Evolutionary conservation across 164 flowering plant genomes (phyloP).

Genomic region (Chimonanthus salicifolius): DNA sequence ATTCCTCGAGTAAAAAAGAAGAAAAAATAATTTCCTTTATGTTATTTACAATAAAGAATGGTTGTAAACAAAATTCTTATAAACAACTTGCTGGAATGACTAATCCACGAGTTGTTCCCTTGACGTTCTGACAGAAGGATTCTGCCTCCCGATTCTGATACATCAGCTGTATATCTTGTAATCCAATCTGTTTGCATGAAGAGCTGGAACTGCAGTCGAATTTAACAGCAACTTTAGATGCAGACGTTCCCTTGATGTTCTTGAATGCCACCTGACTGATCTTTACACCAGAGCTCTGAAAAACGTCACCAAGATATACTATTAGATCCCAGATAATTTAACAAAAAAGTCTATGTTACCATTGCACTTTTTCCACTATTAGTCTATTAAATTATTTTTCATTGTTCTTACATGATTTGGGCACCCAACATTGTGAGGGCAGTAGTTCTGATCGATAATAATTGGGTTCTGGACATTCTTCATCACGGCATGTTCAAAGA

Average conservation of each 20-base stretch:
- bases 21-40: background rate
- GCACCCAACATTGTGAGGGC: conserved; percentile 45
- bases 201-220: conserved; percentile 18
- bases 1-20: background rate
- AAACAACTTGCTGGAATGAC: conserved; percentile 19
- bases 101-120: conserved; percentile 10
- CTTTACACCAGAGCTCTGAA: conserved; percentile 21
- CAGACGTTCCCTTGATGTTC: conserved; percentile 22
- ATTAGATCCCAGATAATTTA: background rate
- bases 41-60: background rate
- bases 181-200: conserved; percentile 17
- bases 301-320: background rate
- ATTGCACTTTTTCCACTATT: background rate
- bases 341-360: background rate
- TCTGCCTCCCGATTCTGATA: conserved; percentile 12
- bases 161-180: conserved; percentile 18
- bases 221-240: conserved; percentile 19
- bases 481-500: conserved; percentile 47
- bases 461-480: conserved; percentile 55
- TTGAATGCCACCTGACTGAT: conserved; percentile 16
- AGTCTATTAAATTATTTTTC: background rate
- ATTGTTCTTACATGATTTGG: conserved; percentile 40
- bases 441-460: conserved; percentile 68
- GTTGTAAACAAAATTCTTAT: background rate
- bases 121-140: conserved; percentile 14